phyloP scores from a whole-genome alignment of 345 rosid genomes.

The Toxicodendron radicans region DNA sequence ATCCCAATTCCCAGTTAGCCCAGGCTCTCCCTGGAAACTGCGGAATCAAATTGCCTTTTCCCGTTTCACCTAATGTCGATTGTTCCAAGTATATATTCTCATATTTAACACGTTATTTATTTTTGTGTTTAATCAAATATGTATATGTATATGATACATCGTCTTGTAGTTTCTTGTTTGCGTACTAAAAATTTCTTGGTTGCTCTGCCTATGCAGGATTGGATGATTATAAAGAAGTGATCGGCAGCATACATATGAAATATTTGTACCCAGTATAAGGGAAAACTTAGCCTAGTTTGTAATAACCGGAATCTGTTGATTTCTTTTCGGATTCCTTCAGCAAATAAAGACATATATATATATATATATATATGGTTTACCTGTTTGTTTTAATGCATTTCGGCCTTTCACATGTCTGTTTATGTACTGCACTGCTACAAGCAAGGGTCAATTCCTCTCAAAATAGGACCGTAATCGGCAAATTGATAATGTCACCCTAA shows the following conservation, averaged over 20 bases:
- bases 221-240: slow-evolving; percentile 1
- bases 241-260: not conserved
- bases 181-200: not conserved
- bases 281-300: not conserved
- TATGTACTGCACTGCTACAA: too few relatives aligned
- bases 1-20: slow-evolving; percentile 30
- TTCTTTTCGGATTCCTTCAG: not conserved
- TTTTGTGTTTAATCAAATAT: not conserved
- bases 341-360: slow-evolving; percentile 1
- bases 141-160: too few relatives aligned
- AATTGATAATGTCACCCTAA: too few relatives aligned
- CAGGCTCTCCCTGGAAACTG: slow-evolving; percentile 37
- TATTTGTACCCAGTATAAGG: not conserved
- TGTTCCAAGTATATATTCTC: slow-evolving; percentile 29
- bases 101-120: not conserved
- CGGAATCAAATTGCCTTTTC: slow-evolving; percentile 33
- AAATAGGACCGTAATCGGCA: too few relatives aligned
- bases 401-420: too few relatives aligned
- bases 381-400: too few relatives aligned
- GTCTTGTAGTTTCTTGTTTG: not conserved
- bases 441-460: too few relatives aligned
- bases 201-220: slow-evolving; percentile 15
- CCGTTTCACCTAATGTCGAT: slow-evolving; percentile 33
- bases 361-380: not conserved
- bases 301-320: slow-evolving; percentile 14